Percentiles rank a stretch among this genome's conserved stretches.
Evolutionary conservation across 1,284 basidiomycete species (phyloP).

Genomic region (Golubevia pallescens): DNA sequence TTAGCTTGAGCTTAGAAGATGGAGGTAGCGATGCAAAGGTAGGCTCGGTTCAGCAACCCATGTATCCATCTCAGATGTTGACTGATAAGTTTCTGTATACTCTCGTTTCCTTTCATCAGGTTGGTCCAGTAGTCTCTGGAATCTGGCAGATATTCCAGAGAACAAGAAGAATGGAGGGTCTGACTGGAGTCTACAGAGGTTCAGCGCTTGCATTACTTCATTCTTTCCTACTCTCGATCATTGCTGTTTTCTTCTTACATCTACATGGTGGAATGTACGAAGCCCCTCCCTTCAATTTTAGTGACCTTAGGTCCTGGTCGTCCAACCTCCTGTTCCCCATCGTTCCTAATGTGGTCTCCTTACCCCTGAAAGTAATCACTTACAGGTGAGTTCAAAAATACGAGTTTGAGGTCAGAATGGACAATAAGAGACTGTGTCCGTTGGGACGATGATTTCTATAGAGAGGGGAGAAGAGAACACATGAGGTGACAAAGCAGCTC

Average conservation of each 20-base stretch:
- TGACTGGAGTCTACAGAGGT: slow-evolving; percentile 54
- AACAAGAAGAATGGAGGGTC: slow-evolving; percentile 50
- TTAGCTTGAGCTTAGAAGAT: too few relatives aligned
- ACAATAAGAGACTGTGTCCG: too few relatives aligned
- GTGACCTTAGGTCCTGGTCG: slow-evolving; percentile 39
- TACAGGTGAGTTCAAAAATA: slow-evolving; percentile 28
- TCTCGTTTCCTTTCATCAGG: too few relatives aligned
- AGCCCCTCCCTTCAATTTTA: slow-evolving; percentile 36
- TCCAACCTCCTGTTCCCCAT: slow-evolving; percentile 44
- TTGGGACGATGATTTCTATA: too few relatives aligned
- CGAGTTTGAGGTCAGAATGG: too few relatives aligned
- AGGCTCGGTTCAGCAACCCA: too few relatives aligned
- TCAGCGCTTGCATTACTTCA: too few relatives aligned
- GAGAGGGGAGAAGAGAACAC: too few relatives aligned
- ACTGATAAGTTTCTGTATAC: too few relatives aligned
- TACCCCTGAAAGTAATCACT: slow-evolving; percentile 54
- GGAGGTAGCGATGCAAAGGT: too few relatives aligned
- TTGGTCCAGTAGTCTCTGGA: slow-evolving; percentile 45
- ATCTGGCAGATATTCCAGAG: slow-evolving; percentile 45
- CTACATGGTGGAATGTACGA: slow-evolving; percentile 34
- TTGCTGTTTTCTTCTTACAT: slow-evolving; percentile 3
- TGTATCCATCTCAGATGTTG: too few relatives aligned
- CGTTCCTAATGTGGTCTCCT: slow-evolving; percentile 26
- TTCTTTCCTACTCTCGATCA: slow-evolving; percentile 13
- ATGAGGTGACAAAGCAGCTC: too few relatives aligned